phyloP scores from a whole-genome alignment of 768 basidiomycete species.

The Rhodotorula babjevae region DNA sequence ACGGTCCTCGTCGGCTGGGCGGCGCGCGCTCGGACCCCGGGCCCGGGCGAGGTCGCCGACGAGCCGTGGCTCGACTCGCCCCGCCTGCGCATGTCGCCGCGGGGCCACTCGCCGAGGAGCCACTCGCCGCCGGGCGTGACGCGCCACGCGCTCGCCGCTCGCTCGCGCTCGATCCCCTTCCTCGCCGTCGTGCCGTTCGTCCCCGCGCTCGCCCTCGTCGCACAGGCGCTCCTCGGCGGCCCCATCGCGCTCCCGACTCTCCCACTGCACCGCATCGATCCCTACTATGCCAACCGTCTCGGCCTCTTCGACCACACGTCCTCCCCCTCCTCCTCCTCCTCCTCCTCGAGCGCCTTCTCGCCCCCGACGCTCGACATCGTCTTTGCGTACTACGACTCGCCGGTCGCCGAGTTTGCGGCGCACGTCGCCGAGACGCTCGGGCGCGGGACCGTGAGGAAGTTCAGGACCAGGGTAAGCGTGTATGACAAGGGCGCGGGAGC shows the following conservation, averaged over 20 bases:
- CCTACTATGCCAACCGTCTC: constrained; percentile 1
- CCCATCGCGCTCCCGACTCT: background rate
- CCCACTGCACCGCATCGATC: background rate
- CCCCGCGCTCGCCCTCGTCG: constrained; percentile 1
- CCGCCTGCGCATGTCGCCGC: too few species aligned
- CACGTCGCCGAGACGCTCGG: background rate
- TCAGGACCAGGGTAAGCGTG: background rate
- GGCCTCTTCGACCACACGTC: background rate
- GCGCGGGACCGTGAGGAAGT: background rate
- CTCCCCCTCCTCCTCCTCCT: background rate
- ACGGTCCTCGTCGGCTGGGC: too few species aligned
- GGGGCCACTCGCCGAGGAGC: too few species aligned
- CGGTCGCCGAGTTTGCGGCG: background rate
- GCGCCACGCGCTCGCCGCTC: too few species aligned
- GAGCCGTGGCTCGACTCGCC: too few species aligned
- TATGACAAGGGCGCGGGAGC: constrained; percentile 1
- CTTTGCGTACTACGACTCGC: background rate
- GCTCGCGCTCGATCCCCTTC: too few species aligned
- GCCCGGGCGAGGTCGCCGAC: too few species aligned
- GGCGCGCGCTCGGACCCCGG: too few species aligned
- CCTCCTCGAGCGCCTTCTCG: background rate
- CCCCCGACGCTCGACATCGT: constrained; percentile 16
- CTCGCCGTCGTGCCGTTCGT: constrained; percentile 1
- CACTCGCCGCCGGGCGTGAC: too few species aligned
- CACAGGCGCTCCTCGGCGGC: background rate